Evolutionary conservation across 306 rosid genomes (phyloP).

Genomic region (Rosa multiflora): DNA sequence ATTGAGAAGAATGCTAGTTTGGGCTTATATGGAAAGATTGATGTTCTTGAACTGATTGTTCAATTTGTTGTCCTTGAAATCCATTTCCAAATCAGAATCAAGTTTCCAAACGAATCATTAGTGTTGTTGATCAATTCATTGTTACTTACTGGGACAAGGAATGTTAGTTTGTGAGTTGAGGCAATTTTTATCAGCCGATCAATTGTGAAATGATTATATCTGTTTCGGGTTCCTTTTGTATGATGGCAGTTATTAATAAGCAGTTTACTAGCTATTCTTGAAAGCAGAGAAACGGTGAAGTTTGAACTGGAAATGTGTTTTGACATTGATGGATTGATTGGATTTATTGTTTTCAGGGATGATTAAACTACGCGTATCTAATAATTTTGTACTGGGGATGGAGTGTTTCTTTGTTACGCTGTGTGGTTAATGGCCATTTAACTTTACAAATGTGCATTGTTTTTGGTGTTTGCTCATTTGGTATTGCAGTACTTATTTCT

Average conservation of each 20-base stretch:
- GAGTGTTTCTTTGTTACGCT: neutral
- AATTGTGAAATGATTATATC: neutral
- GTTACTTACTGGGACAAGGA: neutral
- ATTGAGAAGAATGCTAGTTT: neutral
- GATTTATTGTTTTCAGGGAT: neutral
- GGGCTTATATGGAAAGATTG: neutral
- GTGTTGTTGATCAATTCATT: neutral
- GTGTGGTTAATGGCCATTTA: neutral
- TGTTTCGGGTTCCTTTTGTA: neutral
- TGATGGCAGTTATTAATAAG: neutral
- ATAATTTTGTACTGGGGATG: neutral
- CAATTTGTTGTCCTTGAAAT: neutral
- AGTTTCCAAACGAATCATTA: no score
- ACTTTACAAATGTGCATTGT: neutral
- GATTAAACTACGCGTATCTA: neutral
- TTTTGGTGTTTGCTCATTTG: neutral
- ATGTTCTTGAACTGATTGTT: neutral
- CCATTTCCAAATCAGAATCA: neutral
- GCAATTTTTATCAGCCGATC: neutral
- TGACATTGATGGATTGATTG: neutral
- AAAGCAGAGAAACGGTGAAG: neutral
- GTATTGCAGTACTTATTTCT: neutral
- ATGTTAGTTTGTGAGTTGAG: neutral
- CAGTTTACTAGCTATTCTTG: neutral
- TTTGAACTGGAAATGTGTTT: slow-evolving; percentile 13